Percentiles rank a stretch among this genome's conserved stretches.
Conservation (phyloP, 495 filamentous ascomycete genomes). For the Filosporella fistucella region DNA sequence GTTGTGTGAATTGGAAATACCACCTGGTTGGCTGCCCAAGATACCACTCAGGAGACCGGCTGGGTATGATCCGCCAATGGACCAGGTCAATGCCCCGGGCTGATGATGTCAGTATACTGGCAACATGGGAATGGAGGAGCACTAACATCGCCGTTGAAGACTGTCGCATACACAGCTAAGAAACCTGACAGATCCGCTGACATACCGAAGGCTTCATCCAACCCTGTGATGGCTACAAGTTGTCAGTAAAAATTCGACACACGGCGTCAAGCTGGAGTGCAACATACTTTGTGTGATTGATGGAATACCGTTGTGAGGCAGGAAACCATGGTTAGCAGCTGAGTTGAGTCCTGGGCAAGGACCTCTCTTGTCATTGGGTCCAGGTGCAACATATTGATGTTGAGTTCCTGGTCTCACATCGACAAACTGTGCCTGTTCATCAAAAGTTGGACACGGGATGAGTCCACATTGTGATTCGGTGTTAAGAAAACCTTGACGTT, state of each 20-base stretch:
- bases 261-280: background rate
- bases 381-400: slow-evolving; percentile 35
- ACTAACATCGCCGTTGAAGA: too few relatives aligned
- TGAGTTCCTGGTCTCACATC: slow-evolving; percentile 9
- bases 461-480: too few relatives aligned
- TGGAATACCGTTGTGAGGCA: slow-evolving; percentile 45
- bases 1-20: slow-evolving; percentile 10
- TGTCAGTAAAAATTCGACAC: background rate
- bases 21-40: slow-evolving; percentile 4
- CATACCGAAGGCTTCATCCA: slow-evolving; percentile 40
- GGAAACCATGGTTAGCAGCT: slow-evolving; percentile 48
- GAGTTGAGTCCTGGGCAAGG: slow-evolving; percentile 47
- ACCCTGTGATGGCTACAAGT: slow-evolving; percentile 3
- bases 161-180: too few relatives aligned
- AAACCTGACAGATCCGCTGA: slow-evolving; percentile 41
- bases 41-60: slow-evolving; percentile 4
- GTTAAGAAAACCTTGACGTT: too few relatives aligned
- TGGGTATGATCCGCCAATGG: slow-evolving; percentile 10
- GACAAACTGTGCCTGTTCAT: slow-evolving; percentile 10
- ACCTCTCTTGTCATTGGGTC: slow-evolving; percentile 36
- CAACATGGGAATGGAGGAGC: too few relatives aligned
- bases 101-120: too few relatives aligned
- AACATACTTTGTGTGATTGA: slow-evolving; percentile 26
- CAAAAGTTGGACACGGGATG: too few relatives aligned
- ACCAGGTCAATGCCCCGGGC: slow-evolving; percentile 36